Evolutionary conservation across 257 asterid genomes (phyloP).

Genomic region (Vinca minor): DNA sequence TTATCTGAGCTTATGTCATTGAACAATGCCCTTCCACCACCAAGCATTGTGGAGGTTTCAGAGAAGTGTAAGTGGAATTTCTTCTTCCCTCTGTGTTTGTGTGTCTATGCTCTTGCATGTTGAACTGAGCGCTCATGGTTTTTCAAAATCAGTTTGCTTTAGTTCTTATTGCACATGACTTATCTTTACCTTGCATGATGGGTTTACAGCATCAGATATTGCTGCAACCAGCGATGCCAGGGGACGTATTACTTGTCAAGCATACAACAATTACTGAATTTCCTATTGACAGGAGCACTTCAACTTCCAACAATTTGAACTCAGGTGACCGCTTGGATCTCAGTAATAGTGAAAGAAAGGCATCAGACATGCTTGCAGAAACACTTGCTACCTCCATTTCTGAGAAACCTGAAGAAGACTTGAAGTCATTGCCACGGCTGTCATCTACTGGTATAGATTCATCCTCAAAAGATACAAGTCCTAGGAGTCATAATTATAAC

Average conservation of each 20-base stretch:
- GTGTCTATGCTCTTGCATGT: constrained; percentile 9
- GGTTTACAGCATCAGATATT: constrained; percentile 25
- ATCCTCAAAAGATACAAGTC: constrained; percentile 8
- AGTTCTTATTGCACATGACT: constrained; percentile 9
- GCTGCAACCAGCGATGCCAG: constrained; percentile 18
- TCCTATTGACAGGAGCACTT: constrained; percentile 20
- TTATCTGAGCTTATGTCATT: constrained; percentile 49
- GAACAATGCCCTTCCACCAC: constrained; percentile 25
- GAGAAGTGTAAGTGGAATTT: constrained; percentile 32
- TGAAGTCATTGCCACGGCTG: constrained; percentile 1
- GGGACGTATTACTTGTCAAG: constrained; percentile 16
- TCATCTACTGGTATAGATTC: constrained; percentile 19
- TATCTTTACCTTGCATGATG: constrained; percentile 14
- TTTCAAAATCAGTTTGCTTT: constrained; percentile 6
- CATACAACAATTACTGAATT: constrained; percentile 21
- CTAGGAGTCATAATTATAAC: constrained; percentile 11
- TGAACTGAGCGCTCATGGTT: constrained; percentile 1
- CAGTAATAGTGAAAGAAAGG: constrained; percentile 12
- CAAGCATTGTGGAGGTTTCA: constrained; percentile 21
- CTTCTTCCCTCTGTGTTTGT: constrained; percentile 7
- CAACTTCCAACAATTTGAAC: constrained; percentile 12
- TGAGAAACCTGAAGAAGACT: constrained; percentile 23
- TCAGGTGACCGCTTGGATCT: constrained; percentile 12
- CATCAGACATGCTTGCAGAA: constrained; percentile 19
- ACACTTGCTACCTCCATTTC: constrained; percentile 19